Base-by-base conservation (phyloP, 257 asterid genomes). In the Gardenia jasminoides region DNA sequence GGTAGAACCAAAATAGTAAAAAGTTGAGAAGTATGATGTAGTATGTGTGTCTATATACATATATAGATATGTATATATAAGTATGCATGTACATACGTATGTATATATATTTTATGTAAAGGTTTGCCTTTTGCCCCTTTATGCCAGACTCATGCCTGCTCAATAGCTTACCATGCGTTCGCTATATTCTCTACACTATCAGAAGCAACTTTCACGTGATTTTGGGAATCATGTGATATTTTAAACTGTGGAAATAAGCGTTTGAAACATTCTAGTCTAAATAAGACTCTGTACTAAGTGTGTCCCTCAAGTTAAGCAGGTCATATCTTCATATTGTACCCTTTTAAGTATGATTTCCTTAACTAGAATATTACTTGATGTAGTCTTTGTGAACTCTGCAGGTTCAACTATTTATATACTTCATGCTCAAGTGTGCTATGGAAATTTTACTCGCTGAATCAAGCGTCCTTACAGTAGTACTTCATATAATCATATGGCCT, bases 351-450 rank as follows among this genome's bases (percentile, higher is more conserved):
- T 16, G 10, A 13, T 75, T 26, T 11, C n/a, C 9, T 31, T 36
- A 20, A 41, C 9, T 22, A 28, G 50, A 26, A 19, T 22, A 2
- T n/a, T 67, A 30, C 19, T 72, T 5, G 41, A n/a, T 79, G 7
- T 48, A 0, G 26, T 36, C 80, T 41, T 78, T 1, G 9, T 66
- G 19, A 30, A 68, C 66, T 48, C 36, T 22, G 52, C 89, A 90
- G 93, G 93, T 89, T 20, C 96, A 89, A 43, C 82, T 91, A 20
- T 68, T 89, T 22, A 79, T 91, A 78, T 91, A 91, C 84, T 89
- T 91, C 47, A 89, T 91, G 96, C 92, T 91, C 69, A 91, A 91
- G 85, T 89, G 89, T 61, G 92, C 91, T 7, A 91, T 87, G 93
- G 96, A 91, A 83, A 89, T 91, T 62, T 78, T 89, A 69, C 86